Percentiles rank a stretch among this genome's conserved stretches.
These are phyloP conservation scores for Suillus fuscotomentosus DNA, from an alignment of 768 basidiomycete species.

Conservation along the genomic window DNA sequence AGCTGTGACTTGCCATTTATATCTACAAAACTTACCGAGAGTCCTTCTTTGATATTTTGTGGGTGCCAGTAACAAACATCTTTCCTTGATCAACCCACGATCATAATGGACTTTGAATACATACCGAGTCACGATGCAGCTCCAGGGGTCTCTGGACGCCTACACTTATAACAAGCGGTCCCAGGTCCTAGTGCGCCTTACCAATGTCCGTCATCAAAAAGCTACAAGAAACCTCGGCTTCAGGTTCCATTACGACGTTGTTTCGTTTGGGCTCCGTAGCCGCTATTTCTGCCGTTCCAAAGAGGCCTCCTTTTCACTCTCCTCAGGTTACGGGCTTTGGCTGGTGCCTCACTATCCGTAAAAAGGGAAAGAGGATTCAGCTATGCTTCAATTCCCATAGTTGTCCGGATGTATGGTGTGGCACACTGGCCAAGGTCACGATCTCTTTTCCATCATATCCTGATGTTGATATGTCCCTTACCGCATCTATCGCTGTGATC, in stretches of 20 bases:
- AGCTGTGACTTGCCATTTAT: too few relatives aligned
- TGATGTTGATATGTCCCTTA: background rate
- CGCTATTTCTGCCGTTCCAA: background rate
- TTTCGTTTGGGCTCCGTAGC: background rate
- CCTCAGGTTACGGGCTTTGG: background rate
- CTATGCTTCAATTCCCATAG: background rate
- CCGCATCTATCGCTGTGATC: background rate
- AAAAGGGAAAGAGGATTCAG: background rate
- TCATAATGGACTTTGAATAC: background rate
- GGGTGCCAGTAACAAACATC: background rate
- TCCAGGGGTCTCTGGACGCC: background rate
- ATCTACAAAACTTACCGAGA: background rate
- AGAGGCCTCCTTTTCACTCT: background rate
- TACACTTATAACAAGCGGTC: background rate
- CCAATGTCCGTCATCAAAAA: background rate
- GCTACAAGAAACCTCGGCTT: background rate
- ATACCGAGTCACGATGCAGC: background rate
- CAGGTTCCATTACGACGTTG: slow-evolving; percentile 2
- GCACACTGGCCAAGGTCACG: background rate
- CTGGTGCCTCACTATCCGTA: background rate
- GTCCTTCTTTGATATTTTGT: too few relatives aligned
- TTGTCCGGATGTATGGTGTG: background rate
- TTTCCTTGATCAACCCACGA: background rate
- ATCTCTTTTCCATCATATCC: background rate
- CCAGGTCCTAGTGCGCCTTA: background rate